Percentiles rank a stretch among this genome's conserved stretches.
phyloP scores from a whole-genome alignment of 2,329 filamentous ascomycete species.

The Colletotrichum euphorbiae region DNA sequence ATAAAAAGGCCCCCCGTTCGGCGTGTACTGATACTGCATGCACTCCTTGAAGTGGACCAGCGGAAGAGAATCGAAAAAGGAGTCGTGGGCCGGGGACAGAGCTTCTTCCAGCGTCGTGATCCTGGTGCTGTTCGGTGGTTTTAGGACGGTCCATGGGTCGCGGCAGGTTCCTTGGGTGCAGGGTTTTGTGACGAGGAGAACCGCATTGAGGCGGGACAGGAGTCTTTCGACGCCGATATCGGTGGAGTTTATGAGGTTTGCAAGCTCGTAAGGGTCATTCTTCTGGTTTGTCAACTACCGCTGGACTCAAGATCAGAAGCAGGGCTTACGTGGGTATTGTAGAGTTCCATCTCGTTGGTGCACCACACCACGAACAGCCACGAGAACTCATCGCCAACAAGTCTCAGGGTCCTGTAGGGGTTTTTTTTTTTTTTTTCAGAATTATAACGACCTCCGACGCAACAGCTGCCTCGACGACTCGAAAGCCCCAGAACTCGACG shows the following conservation, averaged over 20 bases:
- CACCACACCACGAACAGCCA: constrained; percentile 48
- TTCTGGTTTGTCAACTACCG: neutral
- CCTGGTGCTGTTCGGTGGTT: constrained; percentile 8
- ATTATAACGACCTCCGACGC: constrained; percentile 39
- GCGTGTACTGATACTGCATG: constrained; percentile 7
- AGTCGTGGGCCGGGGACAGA: neutral
- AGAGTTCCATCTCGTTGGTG: constrained; percentile 46
- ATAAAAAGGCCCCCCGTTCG: constrained; percentile 2
- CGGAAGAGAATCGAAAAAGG: neutral
- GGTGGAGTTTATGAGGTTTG: constrained; percentile 41
- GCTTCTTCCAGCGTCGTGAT: neutral
- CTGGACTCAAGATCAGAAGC: neutral
- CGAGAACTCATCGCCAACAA: constrained; percentile 42
- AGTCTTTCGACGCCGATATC: constrained; percentile 25
- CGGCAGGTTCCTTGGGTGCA: constrained; percentile 43
- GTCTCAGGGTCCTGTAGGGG: constrained; percentile 47
- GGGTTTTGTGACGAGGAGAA: constrained; percentile 46
- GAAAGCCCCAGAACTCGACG: constrained; percentile 46
- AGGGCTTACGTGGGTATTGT: constrained; percentile 42
- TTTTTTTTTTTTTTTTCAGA: constrained; percentile 43
- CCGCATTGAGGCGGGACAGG: constrained; percentile 41
- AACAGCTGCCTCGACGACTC: constrained; percentile 27
- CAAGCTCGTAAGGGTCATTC: constrained; percentile 45
- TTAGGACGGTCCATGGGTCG: constrained; percentile 42
- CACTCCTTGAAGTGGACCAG: neutral